Percentiles rank a stretch among this genome's conserved stretches.
These are phyloP conservation scores for Vinca major DNA, from an alignment of 305 asterid species.

Conservation along the genomic window DNA sequence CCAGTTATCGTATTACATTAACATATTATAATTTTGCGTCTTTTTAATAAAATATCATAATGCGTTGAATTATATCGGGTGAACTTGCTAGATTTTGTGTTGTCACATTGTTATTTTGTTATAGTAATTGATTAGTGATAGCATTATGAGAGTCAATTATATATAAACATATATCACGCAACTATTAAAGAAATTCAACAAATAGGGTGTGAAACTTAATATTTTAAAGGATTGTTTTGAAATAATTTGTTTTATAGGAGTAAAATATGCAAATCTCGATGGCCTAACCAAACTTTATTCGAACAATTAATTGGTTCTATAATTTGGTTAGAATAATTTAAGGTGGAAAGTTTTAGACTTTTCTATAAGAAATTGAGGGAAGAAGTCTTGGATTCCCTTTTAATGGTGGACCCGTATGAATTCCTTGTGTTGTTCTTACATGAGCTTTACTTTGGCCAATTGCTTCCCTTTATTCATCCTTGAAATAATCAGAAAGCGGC, in stretches of 20 bases:
- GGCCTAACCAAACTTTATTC: background rate
- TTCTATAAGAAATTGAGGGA: background rate
- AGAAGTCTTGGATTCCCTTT: conserved; percentile 10
- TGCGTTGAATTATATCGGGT: background rate
- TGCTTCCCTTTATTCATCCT: conserved; percentile 4
- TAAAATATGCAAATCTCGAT: too few relatives aligned
- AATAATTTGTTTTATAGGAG: too few relatives aligned
- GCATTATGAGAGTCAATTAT: background rate
- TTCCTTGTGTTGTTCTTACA: background rate
- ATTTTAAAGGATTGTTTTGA: too few relatives aligned
- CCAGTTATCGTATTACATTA: background rate
- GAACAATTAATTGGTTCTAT: background rate
- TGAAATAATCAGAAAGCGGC: background rate
- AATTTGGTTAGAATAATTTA: background rate
- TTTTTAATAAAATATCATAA: background rate
- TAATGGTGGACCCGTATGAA: conserved; percentile 6
- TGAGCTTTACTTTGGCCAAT: background rate
- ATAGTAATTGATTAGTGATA: background rate
- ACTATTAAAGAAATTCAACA: conserved; percentile 7
- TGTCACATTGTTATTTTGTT: conserved; percentile 4
- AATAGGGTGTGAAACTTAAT: too few relatives aligned
- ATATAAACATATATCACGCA: conserved; percentile 1
- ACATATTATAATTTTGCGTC: too few relatives aligned
- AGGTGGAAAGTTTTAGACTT: conserved; percentile 1
- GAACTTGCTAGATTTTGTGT: conserved; percentile 17